Percentiles rank a stretch among this genome's conserved stretches.
phyloP scores from a whole-genome alignment of 768 basidiomycete genomes.

The Chiua virens region DNA sequence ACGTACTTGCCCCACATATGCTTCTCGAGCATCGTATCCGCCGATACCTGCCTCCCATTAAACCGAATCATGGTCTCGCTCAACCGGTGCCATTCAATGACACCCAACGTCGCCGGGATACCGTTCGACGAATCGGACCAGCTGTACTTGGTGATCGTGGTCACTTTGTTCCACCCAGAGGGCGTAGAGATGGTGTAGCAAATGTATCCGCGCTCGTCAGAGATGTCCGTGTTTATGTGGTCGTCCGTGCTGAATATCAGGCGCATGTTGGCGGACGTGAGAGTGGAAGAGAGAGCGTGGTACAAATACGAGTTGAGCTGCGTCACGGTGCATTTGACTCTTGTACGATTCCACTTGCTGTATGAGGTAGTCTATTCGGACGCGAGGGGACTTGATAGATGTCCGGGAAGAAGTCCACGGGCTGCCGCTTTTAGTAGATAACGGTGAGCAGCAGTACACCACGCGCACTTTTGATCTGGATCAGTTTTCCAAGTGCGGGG shows the following conservation, averaged over 20 bases:
- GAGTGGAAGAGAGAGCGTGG: too few species aligned
- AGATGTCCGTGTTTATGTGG: conserved; percentile 21
- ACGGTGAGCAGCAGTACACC: too few species aligned
- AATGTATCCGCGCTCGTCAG: conserved; percentile 9
- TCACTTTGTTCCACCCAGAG: neutral
- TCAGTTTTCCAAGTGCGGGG: too few species aligned
- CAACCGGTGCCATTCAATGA: conserved; percentile 8
- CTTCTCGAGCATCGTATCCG: neutral
- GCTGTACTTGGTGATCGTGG: conserved; percentile 6
- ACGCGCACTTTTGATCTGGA: too few species aligned
- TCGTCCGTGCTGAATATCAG: conserved; percentile 16
- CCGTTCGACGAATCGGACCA: neutral
- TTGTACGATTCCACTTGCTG: too few species aligned
- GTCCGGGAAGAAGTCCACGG: too few species aligned
- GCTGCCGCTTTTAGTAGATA: too few species aligned
- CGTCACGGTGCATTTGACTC: too few species aligned
- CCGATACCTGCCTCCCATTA: neutral
- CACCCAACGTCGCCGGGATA: neutral
- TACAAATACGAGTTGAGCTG: too few species aligned
- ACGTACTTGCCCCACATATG: neutral
- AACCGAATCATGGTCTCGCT: neutral
- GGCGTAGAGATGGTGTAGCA: conserved; percentile 11
- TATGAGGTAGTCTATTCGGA: too few species aligned
- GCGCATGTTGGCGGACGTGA: conserved; percentile 12
- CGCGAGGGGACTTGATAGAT: too few species aligned